A percentile compares a stretch with the other conserved stretches of the same genome.
Conservation (phyloP, 257 asterid species). For the Eucommia ulmoides region DNA sequence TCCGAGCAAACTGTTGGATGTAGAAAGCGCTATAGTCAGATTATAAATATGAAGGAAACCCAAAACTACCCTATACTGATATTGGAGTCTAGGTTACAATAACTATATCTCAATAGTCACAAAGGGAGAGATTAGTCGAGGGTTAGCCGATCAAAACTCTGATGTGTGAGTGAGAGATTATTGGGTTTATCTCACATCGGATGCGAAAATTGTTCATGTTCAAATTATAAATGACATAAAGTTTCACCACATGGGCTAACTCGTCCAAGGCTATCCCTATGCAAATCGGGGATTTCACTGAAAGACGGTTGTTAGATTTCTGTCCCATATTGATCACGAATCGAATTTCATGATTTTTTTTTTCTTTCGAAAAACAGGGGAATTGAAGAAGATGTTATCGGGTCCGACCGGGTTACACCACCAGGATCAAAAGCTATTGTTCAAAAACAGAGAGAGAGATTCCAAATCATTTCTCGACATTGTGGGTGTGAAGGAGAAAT, state of each 20-base stretch:
- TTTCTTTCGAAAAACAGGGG: conserved; percentile 13
- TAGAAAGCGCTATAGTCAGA: no score
- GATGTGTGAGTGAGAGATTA: no score
- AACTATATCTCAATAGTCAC: no score
- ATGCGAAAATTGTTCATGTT: no score
- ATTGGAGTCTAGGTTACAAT: no score
- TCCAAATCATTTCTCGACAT: conserved; percentile 25
- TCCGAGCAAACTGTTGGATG: no score
- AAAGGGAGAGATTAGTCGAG: no score
- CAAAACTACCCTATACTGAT: no score
- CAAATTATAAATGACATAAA: neutral
- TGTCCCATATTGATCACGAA: neutral
- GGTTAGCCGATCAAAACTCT: no score
- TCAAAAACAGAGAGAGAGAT: conserved; percentile 28
- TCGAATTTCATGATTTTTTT: neutral
- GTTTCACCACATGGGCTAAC: neutral
- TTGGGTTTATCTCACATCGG: no score
- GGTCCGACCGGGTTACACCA: conserved; percentile 36
- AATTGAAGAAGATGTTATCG: conserved; percentile 32
- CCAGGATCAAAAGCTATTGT: conserved; percentile 32
- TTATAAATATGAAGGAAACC: neutral
- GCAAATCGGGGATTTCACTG: neutral
- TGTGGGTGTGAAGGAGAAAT: conserved; percentile 31
- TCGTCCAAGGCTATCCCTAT: neutral
- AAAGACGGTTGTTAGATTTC: neutral